phyloP scores from a whole-genome alignment of 257 asterid genomes.

The Nicotiana tabacum region DNA sequence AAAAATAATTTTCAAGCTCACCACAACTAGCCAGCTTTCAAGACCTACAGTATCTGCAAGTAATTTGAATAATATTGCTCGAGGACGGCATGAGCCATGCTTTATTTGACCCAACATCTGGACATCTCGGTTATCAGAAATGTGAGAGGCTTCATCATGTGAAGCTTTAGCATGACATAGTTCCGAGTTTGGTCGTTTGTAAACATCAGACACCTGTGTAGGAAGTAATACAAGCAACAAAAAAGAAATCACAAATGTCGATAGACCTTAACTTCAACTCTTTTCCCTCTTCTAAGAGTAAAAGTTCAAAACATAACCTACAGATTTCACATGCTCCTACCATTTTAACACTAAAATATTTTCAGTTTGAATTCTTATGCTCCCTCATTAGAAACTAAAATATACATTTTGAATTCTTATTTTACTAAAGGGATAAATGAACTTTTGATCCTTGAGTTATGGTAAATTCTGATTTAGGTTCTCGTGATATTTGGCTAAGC shows the following conservation, averaged over 20 bases:
- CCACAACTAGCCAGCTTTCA: slow-evolving; percentile 85
- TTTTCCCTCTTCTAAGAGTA: background rate
- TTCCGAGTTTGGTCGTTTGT: slow-evolving; percentile 73
- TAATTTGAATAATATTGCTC: slow-evolving; percentile 90
- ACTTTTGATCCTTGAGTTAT: background rate
- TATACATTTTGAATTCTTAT: no score
- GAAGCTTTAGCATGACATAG: slow-evolving; percentile 62
- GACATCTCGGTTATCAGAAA: slow-evolving; percentile 54
- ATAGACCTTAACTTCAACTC: background rate
- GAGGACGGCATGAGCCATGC: slow-evolving; percentile 80
- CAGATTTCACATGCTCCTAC: background rate
- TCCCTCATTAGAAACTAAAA: background rate
- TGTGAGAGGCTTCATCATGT: slow-evolving; percentile 54
- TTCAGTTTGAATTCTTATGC: background rate
- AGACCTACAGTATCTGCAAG: slow-evolving; percentile 98
- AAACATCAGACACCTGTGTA: slow-evolving; percentile 78
- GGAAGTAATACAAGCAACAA: slow-evolving; percentile 7
- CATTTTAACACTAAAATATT: background rate
- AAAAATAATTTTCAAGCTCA: slow-evolving; percentile 30
- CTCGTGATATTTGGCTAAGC: background rate
- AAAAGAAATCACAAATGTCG: background rate
- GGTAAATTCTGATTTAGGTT: background rate
- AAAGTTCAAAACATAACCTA: background rate
- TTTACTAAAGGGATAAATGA: background rate
- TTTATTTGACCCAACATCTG: slow-evolving; percentile 89